phyloP scores from a whole-genome alignment of 1,139 yeast genomes.

The Yamadazyma aaseri region DNA sequence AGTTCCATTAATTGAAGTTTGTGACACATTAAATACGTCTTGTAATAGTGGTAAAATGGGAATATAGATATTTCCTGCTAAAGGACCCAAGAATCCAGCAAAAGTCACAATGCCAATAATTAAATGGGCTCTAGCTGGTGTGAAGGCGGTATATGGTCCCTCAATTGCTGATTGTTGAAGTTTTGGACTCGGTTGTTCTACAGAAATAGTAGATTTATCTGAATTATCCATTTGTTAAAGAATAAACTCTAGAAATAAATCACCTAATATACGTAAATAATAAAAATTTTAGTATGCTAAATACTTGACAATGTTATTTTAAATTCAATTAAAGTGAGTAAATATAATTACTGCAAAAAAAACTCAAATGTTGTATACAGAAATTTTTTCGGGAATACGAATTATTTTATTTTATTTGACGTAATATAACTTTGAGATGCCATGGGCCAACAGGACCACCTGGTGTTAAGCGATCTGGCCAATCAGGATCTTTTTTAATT shows the following conservation, averaged over 20 bases:
- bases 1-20: slow-evolving; percentile 53
- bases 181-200: neutral
- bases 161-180: too few species aligned
- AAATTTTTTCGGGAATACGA: neutral
- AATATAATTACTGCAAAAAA: slow-evolving; percentile 4
- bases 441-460: slow-evolving; percentile 31
- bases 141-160: slow-evolving; percentile 11
- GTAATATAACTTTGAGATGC: slow-evolving; percentile 17
- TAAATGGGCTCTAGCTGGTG: slow-evolving; percentile 17
- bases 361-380: too few species aligned
- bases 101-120: slow-evolving; percentile 38
- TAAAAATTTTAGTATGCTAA: too few species aligned
- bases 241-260: too few species aligned
- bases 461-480: slow-evolving; percentile 56
- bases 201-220: neutral
- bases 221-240: neutral
- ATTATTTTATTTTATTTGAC: slow-evolving; percentile 1
- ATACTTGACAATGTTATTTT: too few species aligned
- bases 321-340: too few species aligned
- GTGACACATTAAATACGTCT: slow-evolving; percentile 39
- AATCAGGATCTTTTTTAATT: slow-evolving; percentile 37
- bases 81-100: slow-evolving; percentile 59
- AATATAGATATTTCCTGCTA: slow-evolving; percentile 58
- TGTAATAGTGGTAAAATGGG: slow-evolving; percentile 53
- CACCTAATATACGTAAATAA: too few species aligned